Evolutionary conservation across 1,284 basidiomycete species (phyloP).

Genomic region (Gomphus bonarii): DNA sequence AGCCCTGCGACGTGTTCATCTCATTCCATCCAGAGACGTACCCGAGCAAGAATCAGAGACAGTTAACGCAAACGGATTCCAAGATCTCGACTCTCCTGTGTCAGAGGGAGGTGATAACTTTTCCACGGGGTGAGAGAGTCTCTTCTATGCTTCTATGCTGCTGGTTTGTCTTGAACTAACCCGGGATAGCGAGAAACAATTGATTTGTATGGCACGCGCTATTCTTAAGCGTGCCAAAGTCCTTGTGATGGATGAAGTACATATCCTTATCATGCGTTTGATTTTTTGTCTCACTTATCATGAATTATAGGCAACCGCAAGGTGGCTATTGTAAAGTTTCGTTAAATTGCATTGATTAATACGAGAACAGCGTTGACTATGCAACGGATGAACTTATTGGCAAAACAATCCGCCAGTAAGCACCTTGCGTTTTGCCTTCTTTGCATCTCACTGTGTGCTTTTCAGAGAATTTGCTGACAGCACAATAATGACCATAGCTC

Average conservation of each 20-base stretch:
- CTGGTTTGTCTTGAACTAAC: neutral
- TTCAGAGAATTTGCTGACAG: slow-evolving; percentile 65
- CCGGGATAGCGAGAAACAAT: slow-evolving; percentile 57
- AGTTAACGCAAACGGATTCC: slow-evolving; percentile 79
- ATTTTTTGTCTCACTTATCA: neutral
- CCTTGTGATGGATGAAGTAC: slow-evolving; percentile 69
- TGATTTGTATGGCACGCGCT: slow-evolving; percentile 78
- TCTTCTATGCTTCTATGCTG: neutral
- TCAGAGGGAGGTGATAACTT: slow-evolving; percentile 90
- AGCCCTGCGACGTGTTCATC: slow-evolving; percentile 78
- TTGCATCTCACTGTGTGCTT: slow-evolving; percentile 50
- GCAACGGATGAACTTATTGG: slow-evolving; percentile 68
- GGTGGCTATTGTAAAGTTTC: slow-evolving; percentile 23
- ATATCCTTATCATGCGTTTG: neutral
- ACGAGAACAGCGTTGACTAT: slow-evolving; percentile 65
- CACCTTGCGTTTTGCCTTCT: slow-evolving; percentile 8
- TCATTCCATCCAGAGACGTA: slow-evolving; percentile 44
- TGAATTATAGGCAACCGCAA: slow-evolving; percentile 52
- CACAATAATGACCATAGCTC: slow-evolving; percentile 53
- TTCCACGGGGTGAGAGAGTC: slow-evolving; percentile 73
- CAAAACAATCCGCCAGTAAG: slow-evolving; percentile 65
- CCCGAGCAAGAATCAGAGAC: slow-evolving; percentile 42
- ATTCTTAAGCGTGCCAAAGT: slow-evolving; percentile 68
- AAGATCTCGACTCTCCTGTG: slow-evolving; percentile 74
- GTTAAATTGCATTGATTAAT: neutral